Conservation (phyloP, 768 basidiomycete genomes). For the button mushroom (Agaricus bisporus) region DNA sequence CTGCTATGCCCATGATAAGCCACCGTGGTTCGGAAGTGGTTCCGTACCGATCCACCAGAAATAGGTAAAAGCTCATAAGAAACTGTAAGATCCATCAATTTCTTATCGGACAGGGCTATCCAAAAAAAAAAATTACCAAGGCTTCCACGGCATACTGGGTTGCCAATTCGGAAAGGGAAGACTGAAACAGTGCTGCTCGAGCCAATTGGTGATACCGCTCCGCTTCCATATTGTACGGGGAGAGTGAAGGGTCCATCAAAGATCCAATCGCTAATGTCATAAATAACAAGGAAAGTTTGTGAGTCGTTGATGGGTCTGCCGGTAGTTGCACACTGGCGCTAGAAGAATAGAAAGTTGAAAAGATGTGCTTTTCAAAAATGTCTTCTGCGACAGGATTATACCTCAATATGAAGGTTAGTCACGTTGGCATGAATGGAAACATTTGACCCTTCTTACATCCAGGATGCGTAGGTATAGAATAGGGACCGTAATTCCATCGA, state of each 20-base stretch:
- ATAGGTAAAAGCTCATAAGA: constrained; percentile 65
- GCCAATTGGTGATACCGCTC: constrained; percentile 66
- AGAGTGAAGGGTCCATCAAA: constrained; percentile 48
- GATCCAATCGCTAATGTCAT: constrained; percentile 62
- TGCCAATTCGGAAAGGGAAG: constrained; percentile 59
- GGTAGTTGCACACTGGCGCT: constrained; percentile 29
- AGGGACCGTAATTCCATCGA: constrained; percentile 53
- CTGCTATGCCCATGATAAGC: constrained; percentile 62
- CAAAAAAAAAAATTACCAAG: constrained; percentile 35
- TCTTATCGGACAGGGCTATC: too few species aligned
- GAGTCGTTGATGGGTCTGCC: constrained; percentile 46
- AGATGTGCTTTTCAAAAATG: constrained; percentile 55
- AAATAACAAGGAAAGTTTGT: constrained; percentile 57
- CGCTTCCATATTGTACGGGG: constrained; percentile 58
- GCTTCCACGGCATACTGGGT: constrained; percentile 63
- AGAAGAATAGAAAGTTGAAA: constrained; percentile 44
- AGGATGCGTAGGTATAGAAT: constrained; percentile 62
- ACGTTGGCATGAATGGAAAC: neutral
- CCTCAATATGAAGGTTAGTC: constrained; percentile 28
- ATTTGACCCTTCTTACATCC: constrained; percentile 47
- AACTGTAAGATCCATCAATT: constrained; percentile 30
- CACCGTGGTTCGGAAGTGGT: constrained; percentile 57
- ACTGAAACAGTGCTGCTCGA: constrained; percentile 56
- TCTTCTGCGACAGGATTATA: constrained; percentile 59
- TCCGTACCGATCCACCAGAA: constrained; percentile 62